These are phyloP conservation scores for Pyrenochaeta sp. DNA, from an alignment of 2,329 filamentous ascomycete species.

Conservation along the genomic window DNA sequence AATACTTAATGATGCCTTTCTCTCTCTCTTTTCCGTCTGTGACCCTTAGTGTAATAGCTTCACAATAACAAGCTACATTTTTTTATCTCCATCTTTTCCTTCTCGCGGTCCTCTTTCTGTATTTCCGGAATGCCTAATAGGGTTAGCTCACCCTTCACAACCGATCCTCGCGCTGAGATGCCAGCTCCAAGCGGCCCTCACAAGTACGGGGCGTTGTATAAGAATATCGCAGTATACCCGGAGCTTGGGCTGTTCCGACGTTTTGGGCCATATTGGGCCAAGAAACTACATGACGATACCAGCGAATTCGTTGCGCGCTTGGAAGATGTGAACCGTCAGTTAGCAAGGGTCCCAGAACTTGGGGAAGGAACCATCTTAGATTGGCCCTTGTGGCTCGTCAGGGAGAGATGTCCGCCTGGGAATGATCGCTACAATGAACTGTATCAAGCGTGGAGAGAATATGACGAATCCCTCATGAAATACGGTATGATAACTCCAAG, in stretches of 20 bases:
- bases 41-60: no score
- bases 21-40: no score
- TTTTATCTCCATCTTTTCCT: no score
- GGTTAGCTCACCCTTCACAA: background rate
- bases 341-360: background rate
- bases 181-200: background rate
- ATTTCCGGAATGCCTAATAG: background rate
- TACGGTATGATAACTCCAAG: slow-evolving; percentile 3
- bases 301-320: slow-evolving; percentile 1
- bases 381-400: slow-evolving; percentile 3
- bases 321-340: background rate
- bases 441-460: slow-evolving; percentile 1
- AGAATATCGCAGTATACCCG: slow-evolving; percentile 6
- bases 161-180: background rate
- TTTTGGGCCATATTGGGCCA: slow-evolving; percentile 7
- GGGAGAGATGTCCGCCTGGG: background rate
- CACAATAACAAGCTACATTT: no score
- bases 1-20: background rate
- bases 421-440: background rate
- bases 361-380: slow-evolving; percentile 7
- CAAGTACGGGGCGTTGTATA: slow-evolving; percentile 5
- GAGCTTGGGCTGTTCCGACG: slow-evolving; percentile 9
- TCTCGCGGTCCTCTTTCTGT: no score
- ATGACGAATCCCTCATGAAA: slow-evolving; percentile 4
- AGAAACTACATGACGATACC: slow-evolving; percentile 15